Evolutionary conservation across 1,284 basidiomycete species (phyloP).

Genomic region (Mycosarcoma mackinlayi): DNA sequence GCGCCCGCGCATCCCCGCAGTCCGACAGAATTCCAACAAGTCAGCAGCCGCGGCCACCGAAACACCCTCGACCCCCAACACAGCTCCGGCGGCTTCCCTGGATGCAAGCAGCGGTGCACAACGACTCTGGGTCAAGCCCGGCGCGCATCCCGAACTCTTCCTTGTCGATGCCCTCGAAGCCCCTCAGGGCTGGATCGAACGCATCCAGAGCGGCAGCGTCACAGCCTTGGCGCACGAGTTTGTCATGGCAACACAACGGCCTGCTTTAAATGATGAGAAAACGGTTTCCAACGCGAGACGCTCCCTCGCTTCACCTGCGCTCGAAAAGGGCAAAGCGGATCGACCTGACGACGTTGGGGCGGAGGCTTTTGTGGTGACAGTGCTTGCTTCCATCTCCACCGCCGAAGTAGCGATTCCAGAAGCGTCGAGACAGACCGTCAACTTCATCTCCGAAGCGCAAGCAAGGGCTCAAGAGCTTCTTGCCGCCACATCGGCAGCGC

Average conservation of each 20-base stretch:
- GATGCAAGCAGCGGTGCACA: constrained; percentile 5
- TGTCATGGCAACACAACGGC: constrained; percentile 60
- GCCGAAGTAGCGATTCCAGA: background rate
- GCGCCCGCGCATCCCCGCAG: constrained; percentile 23
- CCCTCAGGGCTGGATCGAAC: constrained; percentile 52
- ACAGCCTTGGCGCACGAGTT: constrained; percentile 63
- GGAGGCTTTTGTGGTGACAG: constrained; percentile 21
- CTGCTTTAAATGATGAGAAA: constrained; percentile 1
- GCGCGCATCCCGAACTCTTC: constrained; percentile 54
- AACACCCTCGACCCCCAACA: constrained; percentile 7
- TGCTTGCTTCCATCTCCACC: constrained; percentile 12
- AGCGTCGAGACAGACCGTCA: background rate
- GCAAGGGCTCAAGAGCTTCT: constrained; percentile 14
- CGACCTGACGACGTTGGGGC: constrained; percentile 1
- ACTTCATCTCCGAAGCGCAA: constrained; percentile 22
- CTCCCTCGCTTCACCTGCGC: constrained; percentile 14
- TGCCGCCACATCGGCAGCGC: background rate
- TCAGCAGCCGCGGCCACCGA: background rate
- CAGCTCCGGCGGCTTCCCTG: background rate
- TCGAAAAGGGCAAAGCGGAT: background rate
- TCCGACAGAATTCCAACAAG: constrained; percentile 27
- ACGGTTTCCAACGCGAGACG: constrained; percentile 1
- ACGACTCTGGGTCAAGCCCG: constrained; percentile 44
- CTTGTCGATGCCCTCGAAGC: constrained; percentile 34
- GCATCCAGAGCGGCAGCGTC: constrained; percentile 53